Conservation (phyloP, 148 eudicot genomes). For the Talinum fruticosum region DNA sequence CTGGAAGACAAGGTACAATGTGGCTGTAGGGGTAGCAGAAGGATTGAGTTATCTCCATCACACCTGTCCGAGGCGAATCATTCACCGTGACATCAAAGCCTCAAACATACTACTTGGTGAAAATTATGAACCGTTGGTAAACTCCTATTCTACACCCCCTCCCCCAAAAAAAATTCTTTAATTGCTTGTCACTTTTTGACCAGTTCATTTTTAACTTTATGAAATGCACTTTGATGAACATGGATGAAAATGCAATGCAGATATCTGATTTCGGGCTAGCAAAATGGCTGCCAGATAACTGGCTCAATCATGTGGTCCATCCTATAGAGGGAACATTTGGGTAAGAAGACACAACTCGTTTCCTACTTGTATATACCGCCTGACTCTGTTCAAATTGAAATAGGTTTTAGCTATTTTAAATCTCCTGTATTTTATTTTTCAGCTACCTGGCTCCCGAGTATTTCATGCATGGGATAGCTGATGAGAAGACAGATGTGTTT, state of each 20-base stretch:
- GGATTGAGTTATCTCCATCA: conserved; percentile 86
- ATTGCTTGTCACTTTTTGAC: neutral
- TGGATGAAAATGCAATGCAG: conserved; percentile 36
- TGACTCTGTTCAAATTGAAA: neutral
- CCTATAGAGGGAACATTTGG: conserved; percentile 99
- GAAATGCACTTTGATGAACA: neutral
- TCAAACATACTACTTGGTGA: conserved; percentile 79
- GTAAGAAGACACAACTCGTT: conserved; percentile 32
- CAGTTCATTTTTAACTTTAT: neutral
- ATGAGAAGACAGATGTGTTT: conserved; percentile 91
- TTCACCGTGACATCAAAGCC: conserved; percentile 94
- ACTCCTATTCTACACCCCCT: neutral
- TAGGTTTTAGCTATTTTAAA: neutral
- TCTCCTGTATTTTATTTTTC: neutral
- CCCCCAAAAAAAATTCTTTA: neutral
- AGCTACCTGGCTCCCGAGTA: conserved; percentile 93
- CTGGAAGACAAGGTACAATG: conserved; percentile 68
- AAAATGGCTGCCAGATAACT: conserved; percentile 93
- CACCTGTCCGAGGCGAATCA: conserved; percentile 79
- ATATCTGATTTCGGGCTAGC: conserved; percentile 96
- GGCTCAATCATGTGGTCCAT: conserved; percentile 80
- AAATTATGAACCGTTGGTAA: conserved; percentile 77
- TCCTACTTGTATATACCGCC: neutral
- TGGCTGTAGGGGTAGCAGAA: conserved; percentile 79
- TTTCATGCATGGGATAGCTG: conserved; percentile 86